Conservation (phyloP, 768 basidiomycete genomes). For the Atractiella rhizophila region DNA sequence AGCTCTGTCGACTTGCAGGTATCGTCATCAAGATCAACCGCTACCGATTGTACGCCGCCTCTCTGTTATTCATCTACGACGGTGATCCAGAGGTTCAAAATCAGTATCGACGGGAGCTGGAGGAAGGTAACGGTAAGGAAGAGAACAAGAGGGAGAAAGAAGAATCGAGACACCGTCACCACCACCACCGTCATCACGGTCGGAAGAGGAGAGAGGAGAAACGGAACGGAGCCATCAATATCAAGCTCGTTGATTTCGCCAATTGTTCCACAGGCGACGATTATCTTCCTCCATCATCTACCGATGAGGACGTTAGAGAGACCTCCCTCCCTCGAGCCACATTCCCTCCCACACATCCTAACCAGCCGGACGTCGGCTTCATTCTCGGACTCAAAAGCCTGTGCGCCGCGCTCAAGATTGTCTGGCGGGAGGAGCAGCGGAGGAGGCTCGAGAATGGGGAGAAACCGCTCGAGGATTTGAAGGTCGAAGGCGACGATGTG, state of each 20-base stretch:
- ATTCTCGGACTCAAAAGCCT: conserved; percentile 68
- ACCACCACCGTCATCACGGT: background rate
- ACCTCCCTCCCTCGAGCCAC: conserved; percentile 43
- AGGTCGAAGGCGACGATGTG: too few species aligned
- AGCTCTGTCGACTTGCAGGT: conserved; percentile 74
- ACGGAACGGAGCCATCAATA: conserved; percentile 65
- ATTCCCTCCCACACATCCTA: conserved; percentile 76
- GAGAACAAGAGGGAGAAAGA: background rate
- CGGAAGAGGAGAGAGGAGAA: conserved; percentile 35
- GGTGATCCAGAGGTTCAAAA: conserved; percentile 75
- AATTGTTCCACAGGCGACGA: conserved; percentile 90
- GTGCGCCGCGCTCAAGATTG: conserved; percentile 44
- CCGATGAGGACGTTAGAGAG: conserved; percentile 21
- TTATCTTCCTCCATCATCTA: conserved; percentile 30
- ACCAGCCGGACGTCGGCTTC: conserved; percentile 80
- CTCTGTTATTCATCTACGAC: conserved; percentile 86
- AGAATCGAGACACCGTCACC: background rate
- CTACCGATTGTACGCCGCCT: conserved; percentile 97
- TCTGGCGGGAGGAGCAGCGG: conserved; percentile 67
- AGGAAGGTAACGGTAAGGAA: too few species aligned
- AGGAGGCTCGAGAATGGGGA: conserved; percentile 31
- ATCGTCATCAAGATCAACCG: conserved; percentile 72
- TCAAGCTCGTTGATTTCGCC: conserved; percentile 94
- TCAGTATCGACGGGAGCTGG: conserved; percentile 17
- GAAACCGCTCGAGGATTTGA: background rate